Base-by-base conservation (phyloP, 768 basidiomycete species). In the Rhizopogon sp. region DNA sequence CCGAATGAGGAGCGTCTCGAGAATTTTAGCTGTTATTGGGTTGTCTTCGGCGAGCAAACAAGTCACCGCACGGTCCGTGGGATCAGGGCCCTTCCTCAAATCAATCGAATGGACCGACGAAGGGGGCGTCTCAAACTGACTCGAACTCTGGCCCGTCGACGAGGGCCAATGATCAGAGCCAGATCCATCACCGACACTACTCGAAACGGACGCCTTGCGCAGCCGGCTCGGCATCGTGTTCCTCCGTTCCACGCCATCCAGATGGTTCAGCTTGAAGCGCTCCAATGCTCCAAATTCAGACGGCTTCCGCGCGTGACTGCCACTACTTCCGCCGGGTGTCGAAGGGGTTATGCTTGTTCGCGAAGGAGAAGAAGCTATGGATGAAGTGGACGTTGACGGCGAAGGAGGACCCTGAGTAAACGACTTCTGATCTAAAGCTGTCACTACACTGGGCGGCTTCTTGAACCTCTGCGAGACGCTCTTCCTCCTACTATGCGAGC, bases 11-110 rank as follows among this genome's bases (percentile, higher is more conserved):
- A 98, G 72, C 2, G 95, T 98, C 70, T 98, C 94, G 47, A 98
- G 87, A 47, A 99, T 98, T 76, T 98, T 98, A 33, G 91, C 90
- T 0, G 94, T 96, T 60, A 98, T 98, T 1, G 97, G 97, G 64
- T 99, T 98, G 63, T 98, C 94, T 69, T 98, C 97, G 1, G 96
- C 97, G 37, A 99, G 79, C 28, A 99, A 70, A 64, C 93, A 94
- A 40, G 94, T 97, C 52, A 98, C 87, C n/a, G 88, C 86, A 40
- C 92, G 84, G 66, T 95, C 93, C 55, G 70, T 80, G n/a, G 81
- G 84, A 66, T 92, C 90, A 4, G 85, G 85, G 1, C 80, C 85
- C 70, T 84, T 84, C 67, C 82, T 81, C 68, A 91, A 67, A 63
- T 93, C 90, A 60, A 89, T 86, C 0, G 91, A 91, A 60, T 85